A percentile compares a stretch with the other conserved stretches of the same genome.
phyloP scores from a whole-genome alignment of 2,329 filamentous ascomycete genomes.

The Tolypocladium inflatum region DNA sequence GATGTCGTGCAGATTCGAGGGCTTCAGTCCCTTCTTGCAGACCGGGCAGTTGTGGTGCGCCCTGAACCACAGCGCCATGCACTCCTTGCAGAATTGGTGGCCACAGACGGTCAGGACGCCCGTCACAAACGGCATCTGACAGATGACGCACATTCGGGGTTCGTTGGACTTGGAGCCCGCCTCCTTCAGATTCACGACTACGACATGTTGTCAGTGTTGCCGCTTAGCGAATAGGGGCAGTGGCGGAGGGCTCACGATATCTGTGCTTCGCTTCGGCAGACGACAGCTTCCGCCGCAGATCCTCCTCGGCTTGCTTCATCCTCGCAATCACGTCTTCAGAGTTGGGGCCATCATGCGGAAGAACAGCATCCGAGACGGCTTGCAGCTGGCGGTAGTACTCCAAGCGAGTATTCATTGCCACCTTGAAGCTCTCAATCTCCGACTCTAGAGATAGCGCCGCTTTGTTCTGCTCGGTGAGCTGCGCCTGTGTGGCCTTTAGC shows the following conservation, averaged over 20 bases:
- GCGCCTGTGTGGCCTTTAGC: constrained; percentile 48
- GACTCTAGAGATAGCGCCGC: constrained; percentile 41
- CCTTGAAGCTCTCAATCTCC: constrained; percentile 68
- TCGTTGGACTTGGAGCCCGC: constrained; percentile 54
- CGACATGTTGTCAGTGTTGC: background rate
- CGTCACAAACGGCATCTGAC: constrained; percentile 64
- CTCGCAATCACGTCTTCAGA: constrained; percentile 37
- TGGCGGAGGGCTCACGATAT: constrained; percentile 44
- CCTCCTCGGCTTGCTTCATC: constrained; percentile 23
- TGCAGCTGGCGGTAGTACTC: constrained; percentile 91
- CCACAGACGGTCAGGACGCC: constrained; percentile 82
- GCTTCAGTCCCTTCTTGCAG: constrained; percentile 63
- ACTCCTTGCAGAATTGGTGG: constrained; percentile 86
- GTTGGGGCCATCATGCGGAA: constrained; percentile 57
- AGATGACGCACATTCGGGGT: constrained; percentile 75
- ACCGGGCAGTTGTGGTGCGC: constrained; percentile 69
- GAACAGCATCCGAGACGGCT: constrained; percentile 79
- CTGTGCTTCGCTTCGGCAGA: constrained; percentile 62
- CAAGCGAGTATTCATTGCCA: constrained; percentile 73
- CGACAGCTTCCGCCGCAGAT: constrained; percentile 48
- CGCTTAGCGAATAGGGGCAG: background rate
- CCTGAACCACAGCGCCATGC: constrained; percentile 70
- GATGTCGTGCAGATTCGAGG: constrained; percentile 72
- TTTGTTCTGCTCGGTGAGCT: constrained; percentile 43
- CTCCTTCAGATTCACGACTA: constrained; percentile 44